Conservation (phyloP, 495 filamentous ascomycete species). For the Talaromyces ruber region DNA sequence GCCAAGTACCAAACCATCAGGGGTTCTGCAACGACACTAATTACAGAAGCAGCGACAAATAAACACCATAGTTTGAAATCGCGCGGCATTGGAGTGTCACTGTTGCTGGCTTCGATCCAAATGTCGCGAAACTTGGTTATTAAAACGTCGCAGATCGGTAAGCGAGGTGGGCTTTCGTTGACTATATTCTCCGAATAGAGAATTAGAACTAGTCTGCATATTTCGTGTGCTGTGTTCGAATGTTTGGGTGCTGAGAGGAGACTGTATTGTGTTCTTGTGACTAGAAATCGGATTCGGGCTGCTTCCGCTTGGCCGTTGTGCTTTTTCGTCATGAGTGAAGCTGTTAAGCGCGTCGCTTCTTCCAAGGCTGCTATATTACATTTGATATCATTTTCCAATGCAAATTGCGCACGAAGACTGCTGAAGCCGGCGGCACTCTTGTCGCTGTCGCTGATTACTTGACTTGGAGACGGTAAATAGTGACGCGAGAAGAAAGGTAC, state of each 20-base stretch:
- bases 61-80: background rate
- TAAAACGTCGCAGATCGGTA: background rate
- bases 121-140: background rate
- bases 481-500: background rate
- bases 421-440: background rate
- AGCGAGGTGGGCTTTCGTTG: background rate
- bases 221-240: background rate
- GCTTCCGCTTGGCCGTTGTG: background rate
- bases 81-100: background rate
- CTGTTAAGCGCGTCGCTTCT: background rate
- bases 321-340: background rate
- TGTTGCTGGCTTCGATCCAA: background rate
- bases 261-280: background rate
- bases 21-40: background rate
- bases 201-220: background rate
- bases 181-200: background rate
- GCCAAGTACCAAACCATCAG: background rate
- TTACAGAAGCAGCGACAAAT: background rate
- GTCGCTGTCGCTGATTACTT: background rate
- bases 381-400: background rate
- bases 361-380: background rate
- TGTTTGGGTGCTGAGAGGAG: background rate
- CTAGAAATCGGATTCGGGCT: background rate
- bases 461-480: background rate
- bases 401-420: background rate